These are phyloP conservation scores for Coemansia guatemalensis DNA, from an alignment of 192 early-diverging fungal species.

Conservation along the genomic window DNA sequence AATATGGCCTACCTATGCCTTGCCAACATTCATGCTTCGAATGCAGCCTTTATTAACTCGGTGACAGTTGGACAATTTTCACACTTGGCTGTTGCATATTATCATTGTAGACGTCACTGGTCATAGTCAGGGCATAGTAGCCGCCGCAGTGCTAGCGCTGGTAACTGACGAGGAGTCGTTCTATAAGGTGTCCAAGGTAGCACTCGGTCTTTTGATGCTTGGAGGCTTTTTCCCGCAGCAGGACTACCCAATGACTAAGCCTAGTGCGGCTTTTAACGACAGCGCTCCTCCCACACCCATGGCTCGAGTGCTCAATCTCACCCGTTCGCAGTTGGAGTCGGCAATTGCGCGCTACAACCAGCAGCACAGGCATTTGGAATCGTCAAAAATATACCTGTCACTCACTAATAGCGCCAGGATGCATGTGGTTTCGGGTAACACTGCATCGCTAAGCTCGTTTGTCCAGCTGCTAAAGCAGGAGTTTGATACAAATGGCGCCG, in stretches of 20 bases:
- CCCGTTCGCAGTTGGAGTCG: conserved; percentile 66
- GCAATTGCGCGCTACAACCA: conserved; percentile 73
- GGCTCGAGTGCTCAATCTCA: conserved; percentile 79
- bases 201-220: conserved; percentile 79
- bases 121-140: conserved; percentile 90
- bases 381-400: conserved; percentile 66
- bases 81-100: not conserved
- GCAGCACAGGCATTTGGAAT: conserved; percentile 17
- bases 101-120: conserved; percentile 67
- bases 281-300: conserved; percentile 68
- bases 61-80: not conserved
- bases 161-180: conserved; percentile 84
- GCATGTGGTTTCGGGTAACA: conserved; percentile 80
- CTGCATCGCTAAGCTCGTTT: conserved; percentile 79
- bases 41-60: not conserved
- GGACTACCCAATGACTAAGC: conserved; percentile 60
- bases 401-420: conserved; percentile 81
- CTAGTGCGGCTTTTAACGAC: not conserved
- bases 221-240: conserved; percentile 81
- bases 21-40: no score
- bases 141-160: conserved; percentile 79
- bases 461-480: conserved; percentile 76
- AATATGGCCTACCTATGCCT: no score
- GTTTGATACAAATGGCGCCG: conserved; percentile 70
- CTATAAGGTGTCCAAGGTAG: conserved; percentile 70